Conservation (phyloP, 495 filamentous ascomycete genomes). For the Penicillium canariense region DNA sequence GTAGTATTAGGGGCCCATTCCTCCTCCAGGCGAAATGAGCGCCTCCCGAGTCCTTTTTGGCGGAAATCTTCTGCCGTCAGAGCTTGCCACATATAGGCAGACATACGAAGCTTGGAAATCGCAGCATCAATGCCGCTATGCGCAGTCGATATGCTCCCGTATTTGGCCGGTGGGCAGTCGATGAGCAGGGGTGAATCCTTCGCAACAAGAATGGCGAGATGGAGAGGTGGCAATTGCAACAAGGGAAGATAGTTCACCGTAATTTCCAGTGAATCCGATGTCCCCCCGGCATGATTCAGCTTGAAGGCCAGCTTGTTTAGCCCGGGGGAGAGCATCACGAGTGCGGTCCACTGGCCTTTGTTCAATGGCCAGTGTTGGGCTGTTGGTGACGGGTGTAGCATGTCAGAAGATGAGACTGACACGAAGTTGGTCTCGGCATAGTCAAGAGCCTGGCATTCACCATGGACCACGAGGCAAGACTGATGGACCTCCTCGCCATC, state of each 20-base stretch:
- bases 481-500: conserved; percentile 17
- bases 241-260: conserved; percentile 30
- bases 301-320: conserved; percentile 11
- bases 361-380: conserved; percentile 15
- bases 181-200: conserved; percentile 44
- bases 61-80: conserved; percentile 49
- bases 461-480: conserved; percentile 10
- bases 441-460: conserved; percentile 6
- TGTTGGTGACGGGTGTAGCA: neutral
- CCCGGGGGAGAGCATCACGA: conserved; percentile 20
- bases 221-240: conserved; percentile 44
- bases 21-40: conserved; percentile 50
- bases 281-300: neutral
- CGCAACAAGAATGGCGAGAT: conserved; percentile 47
- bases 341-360: conserved; percentile 17
- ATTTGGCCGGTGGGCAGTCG: conserved; percentile 37
- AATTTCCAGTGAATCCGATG: neutral
- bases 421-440: neutral
- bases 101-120: conserved; percentile 49
- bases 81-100: conserved; percentile 52
- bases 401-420: conserved; percentile 1
- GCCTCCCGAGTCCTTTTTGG: conserved; percentile 44
- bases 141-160: conserved; percentile 30
- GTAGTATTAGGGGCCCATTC: conserved; percentile 44
- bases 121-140: conserved; percentile 42